A percentile compares a stretch with the other conserved stretches of the same genome.
These are phyloP conservation scores for Euphrasia arctica DNA, from an alignment of 305 asterid species.

Conservation along the genomic window DNA sequence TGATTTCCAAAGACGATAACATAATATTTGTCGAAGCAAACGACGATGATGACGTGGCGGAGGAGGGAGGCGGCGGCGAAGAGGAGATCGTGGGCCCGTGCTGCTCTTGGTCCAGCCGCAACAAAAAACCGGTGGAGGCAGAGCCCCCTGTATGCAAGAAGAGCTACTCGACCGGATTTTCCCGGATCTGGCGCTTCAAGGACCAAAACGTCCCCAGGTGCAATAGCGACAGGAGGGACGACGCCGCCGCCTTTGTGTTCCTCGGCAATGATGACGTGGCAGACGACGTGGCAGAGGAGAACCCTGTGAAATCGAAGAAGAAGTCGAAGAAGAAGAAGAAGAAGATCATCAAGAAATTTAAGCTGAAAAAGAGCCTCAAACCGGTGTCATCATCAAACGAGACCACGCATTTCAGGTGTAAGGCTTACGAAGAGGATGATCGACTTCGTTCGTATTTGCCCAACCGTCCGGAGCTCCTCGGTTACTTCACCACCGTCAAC, in stretches of 20 bases:
- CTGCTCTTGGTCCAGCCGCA: slow-evolving; percentile 55
- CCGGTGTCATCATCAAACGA: slow-evolving; percentile 51
- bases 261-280: slow-evolving; percentile 29
- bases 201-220: slow-evolving; percentile 36
- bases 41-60: no score
- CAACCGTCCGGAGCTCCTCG: slow-evolving; percentile 71
- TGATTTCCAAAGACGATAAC: no score
- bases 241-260: slow-evolving; percentile 51
- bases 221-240: slow-evolving; percentile 53
- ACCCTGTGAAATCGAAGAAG: slow-evolving; percentile 28
- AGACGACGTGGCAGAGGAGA: slow-evolving; percentile 26
- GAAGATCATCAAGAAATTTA: no score
- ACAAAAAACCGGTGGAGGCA: slow-evolving; percentile 38
- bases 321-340: no score
- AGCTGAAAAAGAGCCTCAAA: slow-evolving; percentile 16
- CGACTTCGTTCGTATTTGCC: slow-evolving; percentile 75
- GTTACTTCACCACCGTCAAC: slow-evolving; percentile 59
- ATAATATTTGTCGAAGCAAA: no score
- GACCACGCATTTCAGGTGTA: slow-evolving; percentile 65
- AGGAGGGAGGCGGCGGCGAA: slow-evolving; percentile 15
- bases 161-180: slow-evolving; percentile 63
- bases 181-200: slow-evolving; percentile 49
- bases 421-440: slow-evolving; percentile 52
- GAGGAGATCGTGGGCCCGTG: slow-evolving; percentile 43
- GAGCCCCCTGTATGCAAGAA: slow-evolving; percentile 33